phyloP scores from a whole-genome alignment of 768 basidiomycete genomes.

The Pisolithus albus region DNA sequence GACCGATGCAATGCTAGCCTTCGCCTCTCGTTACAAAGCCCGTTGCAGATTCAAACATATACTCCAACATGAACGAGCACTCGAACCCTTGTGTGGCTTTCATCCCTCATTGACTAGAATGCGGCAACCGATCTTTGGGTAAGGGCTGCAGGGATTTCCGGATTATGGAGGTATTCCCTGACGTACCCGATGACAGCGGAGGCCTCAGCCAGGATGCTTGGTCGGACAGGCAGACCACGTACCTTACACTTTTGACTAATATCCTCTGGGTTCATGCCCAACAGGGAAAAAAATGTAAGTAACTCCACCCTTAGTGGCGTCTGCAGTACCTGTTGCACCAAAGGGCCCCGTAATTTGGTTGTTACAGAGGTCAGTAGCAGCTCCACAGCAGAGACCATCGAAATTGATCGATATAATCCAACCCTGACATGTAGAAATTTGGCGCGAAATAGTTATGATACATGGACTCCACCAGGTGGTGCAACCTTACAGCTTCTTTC shows the following conservation, averaged over 20 bases:
- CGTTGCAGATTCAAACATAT: slow-evolving; percentile 78
- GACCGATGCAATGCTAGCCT: slow-evolving; percentile 69
- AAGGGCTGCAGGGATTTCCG: slow-evolving; percentile 44
- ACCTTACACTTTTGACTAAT: slow-evolving; percentile 56
- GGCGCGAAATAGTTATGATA: background rate
- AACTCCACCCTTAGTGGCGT: background rate
- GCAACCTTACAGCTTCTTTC: slow-evolving; percentile 33
- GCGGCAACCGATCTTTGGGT: slow-evolving; percentile 50
- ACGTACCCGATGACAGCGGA: slow-evolving; percentile 39
- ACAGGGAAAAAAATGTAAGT: background rate
- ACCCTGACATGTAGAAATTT: slow-evolving; percentile 68
- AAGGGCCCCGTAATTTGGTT: slow-evolving; percentile 16
- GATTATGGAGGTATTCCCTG: slow-evolving; percentile 52
- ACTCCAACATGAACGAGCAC: slow-evolving; percentile 70
- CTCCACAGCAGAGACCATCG: slow-evolving; percentile 62
- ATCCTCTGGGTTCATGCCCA: slow-evolving; percentile 59
- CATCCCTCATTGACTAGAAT: slow-evolving; percentile 44
- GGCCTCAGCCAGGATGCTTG: background rate
- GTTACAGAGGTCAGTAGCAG: slow-evolving; percentile 62
- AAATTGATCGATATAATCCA: slow-evolving; percentile 58
- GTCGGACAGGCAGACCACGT: slow-evolving; percentile 3
- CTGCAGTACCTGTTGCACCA: slow-evolving; percentile 23
- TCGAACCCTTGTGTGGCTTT: slow-evolving; percentile 36
- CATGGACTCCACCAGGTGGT: background rate
- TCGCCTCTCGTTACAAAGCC: slow-evolving; percentile 74